Percentiles rank a stretch among this genome's conserved stretches.
Evolutionary conservation across 345 rosid species (phyloP).

Genomic region (Trapa incisa): DNA sequence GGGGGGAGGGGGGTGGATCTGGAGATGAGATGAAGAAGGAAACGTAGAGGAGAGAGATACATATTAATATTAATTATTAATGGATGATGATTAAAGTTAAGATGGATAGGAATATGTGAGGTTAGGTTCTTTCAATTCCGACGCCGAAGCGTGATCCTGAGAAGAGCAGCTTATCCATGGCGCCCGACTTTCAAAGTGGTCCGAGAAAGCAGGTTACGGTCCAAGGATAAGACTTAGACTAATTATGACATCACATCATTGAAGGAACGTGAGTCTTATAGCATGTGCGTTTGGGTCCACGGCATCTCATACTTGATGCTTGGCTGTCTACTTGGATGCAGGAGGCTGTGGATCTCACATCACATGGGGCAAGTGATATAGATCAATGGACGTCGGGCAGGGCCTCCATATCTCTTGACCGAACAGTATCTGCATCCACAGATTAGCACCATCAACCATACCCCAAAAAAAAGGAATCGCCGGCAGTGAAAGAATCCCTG

Average conservation of each 20-base stretch:
- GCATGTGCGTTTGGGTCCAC: not conserved
- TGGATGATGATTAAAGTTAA: too few species aligned
- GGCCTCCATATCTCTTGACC: not conserved
- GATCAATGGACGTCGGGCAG: not conserved
- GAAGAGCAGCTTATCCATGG: too few species aligned
- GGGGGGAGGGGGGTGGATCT: not conserved
- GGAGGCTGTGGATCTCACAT: not conserved
- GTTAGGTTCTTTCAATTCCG: too few species aligned
- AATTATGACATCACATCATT: too few species aligned
- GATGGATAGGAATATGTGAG: too few species aligned
- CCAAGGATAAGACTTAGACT: too few species aligned
- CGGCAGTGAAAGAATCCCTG: not conserved
- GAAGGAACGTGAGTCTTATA: not conserved
- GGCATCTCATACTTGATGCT: not conserved
- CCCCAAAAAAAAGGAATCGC: not conserved
- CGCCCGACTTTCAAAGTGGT: too few species aligned
- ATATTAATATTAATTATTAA: too few species aligned
- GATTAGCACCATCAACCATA: not conserved
- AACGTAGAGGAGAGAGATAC: not conserved
- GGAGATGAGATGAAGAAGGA: not conserved
- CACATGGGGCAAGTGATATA: not conserved
- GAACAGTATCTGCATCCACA: not conserved
- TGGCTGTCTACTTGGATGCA: not conserved
- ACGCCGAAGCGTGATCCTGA: too few species aligned
- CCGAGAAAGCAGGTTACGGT: too few species aligned